These are phyloP conservation scores for Clonostachys sp. DNA, from an alignment of 2,329 filamentous ascomycete genomes.

Conservation along the genomic window DNA sequence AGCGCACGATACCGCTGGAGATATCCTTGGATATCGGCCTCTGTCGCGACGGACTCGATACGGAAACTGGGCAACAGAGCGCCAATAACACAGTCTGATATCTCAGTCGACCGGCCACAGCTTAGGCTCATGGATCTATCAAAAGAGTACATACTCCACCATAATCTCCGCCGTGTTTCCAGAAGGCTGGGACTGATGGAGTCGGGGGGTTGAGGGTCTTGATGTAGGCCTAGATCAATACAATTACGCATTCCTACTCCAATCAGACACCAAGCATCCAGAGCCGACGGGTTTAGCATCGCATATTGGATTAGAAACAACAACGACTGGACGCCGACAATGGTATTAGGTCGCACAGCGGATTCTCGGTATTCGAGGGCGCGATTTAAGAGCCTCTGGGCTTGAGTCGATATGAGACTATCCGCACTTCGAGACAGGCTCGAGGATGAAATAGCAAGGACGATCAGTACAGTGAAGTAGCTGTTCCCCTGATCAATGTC, in stretches of 20 bases:
- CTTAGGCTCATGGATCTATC: constrained; percentile 14
- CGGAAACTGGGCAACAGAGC: constrained; percentile 11
- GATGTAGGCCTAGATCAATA: constrained; percentile 13
- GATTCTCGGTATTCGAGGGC: constrained; percentile 13
- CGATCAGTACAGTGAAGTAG: constrained; percentile 13
- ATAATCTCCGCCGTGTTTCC: constrained; percentile 12
- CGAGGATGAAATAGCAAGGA: constrained; percentile 13
- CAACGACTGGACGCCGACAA: constrained; percentile 13
- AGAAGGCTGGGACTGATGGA: constrained; percentile 8
- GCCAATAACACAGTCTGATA: constrained; percentile 11
- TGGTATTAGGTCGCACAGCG: constrained; percentile 12
- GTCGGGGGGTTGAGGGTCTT: constrained; percentile 11
- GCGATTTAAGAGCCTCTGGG: constrained; percentile 11
- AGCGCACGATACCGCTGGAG: constrained; percentile 13
- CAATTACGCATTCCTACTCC: constrained; percentile 15
- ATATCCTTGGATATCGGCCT: constrained; percentile 12
- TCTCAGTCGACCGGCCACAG: constrained; percentile 11
- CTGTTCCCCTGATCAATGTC: constrained; percentile 7
- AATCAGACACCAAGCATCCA: constrained; percentile 14
- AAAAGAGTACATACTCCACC: constrained; percentile 18
- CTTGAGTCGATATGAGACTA: constrained; percentile 12
- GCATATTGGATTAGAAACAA: constrained; percentile 15
- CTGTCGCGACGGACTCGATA: constrained; percentile 10
- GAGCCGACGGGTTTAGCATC: constrained; percentile 13
- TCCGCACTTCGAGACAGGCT: constrained; percentile 14